Conservation (phyloP, 73 alveolate genomes). For the Blepharisma stoltei region DNA sequence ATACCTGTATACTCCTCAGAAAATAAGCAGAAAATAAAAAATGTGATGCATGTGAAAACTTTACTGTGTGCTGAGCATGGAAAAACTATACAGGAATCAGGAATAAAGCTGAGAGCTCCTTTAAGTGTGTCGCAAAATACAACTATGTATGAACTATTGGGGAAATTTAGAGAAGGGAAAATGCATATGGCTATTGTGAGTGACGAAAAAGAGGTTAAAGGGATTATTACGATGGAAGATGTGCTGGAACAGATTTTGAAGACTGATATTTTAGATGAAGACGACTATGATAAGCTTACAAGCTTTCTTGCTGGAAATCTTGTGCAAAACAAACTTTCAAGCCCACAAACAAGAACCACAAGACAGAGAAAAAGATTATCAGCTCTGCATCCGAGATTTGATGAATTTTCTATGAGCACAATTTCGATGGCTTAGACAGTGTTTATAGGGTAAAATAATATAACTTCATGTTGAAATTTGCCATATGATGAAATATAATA, state of each 20-base stretch:
- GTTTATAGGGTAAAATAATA: too few relatives aligned
- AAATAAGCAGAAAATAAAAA: neutral
- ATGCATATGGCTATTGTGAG: slow-evolving; percentile 19
- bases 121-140: neutral
- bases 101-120: slow-evolving; percentile 24
- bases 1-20: slow-evolving; percentile 10
- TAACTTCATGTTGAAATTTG: too few relatives aligned
- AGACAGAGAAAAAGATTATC: too few relatives aligned
- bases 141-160: neutral
- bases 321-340: too few relatives aligned
- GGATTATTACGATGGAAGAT: slow-evolving; percentile 41
- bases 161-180: slow-evolving; percentile 11
- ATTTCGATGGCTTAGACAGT: too few relatives aligned
- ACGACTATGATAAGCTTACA: slow-evolving; percentile 22
- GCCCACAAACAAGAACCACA: too few relatives aligned
- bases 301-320: too few relatives aligned
- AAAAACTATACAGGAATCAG: neutral
- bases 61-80: neutral
- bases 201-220: slow-evolving; percentile 40
- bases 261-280: slow-evolving; percentile 31
- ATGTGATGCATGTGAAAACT: neutral
- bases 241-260: slow-evolving; percentile 32
- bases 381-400: too few relatives aligned
- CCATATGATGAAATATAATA: too few relatives aligned
- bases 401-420: too few relatives aligned